These are phyloP conservation scores for Aspergillus versicolor DNA, from an alignment of 2,329 filamentous ascomycete species.

Conservation along the genomic window DNA sequence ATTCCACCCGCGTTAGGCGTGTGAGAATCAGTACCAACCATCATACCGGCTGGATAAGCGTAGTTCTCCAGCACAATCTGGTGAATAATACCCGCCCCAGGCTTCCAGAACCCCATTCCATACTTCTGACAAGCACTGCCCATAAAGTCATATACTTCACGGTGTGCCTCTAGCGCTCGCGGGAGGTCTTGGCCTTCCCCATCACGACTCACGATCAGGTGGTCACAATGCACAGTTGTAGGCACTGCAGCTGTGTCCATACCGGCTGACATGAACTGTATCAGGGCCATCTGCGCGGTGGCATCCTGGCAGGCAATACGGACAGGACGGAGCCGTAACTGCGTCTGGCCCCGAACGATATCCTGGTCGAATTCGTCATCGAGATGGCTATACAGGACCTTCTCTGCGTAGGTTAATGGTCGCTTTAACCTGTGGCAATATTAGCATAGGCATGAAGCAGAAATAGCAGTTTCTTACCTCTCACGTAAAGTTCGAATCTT, in stretches of 20 bases:
- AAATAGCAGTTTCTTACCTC: neutral
- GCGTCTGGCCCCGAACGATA: conserved; percentile 91
- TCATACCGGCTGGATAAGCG: conserved; percentile 94
- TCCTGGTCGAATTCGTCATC: conserved; percentile 96
- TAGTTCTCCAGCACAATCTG: conserved; percentile 99
- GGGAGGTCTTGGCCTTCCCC: conserved; percentile 92
- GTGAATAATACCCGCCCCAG: conserved; percentile 98
- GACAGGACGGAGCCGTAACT: conserved; percentile 94
- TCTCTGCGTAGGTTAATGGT: conserved; percentile 93
- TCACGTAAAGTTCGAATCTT: neutral
- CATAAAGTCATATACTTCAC: conserved; percentile 98
- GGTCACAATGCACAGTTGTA: conserved; percentile 95
- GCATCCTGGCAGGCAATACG: conserved; percentile 99
- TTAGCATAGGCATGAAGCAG: neutral
- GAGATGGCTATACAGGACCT: conserved; percentile 98
- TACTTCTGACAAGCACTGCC: conserved; percentile 77
- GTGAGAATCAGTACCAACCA: conserved; percentile 98
- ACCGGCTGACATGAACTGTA: conserved; percentile 99
- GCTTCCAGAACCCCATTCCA: conserved; percentile 99
- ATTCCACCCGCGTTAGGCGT: conserved; percentile 97
- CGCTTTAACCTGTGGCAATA: conserved; percentile 61
- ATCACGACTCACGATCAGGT: conserved; percentile 96
- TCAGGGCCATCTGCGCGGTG: conserved; percentile 98
- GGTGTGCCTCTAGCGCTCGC: conserved; percentile 89
- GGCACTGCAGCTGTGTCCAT: conserved; percentile 95